Evolutionary conservation across 768 basidiomycete genomes (phyloP).

Genomic region (Termitomyces sp.): DNA sequence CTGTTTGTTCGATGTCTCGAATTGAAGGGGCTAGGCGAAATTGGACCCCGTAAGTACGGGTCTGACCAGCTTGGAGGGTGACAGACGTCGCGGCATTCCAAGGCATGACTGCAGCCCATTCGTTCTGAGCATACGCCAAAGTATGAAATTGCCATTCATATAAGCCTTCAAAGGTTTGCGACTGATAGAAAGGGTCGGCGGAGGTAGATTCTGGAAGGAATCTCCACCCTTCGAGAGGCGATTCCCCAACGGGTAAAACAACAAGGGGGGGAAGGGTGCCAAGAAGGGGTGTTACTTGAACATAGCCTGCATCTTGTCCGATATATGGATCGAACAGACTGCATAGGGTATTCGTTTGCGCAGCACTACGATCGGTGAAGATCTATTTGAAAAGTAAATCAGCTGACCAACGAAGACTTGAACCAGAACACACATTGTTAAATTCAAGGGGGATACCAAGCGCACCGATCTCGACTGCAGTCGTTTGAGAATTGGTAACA

Average conservation of each 20-base stretch:
- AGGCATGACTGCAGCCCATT: constrained; percentile 48
- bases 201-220: constrained; percentile 50
- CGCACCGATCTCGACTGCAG: constrained; percentile 50
- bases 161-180: constrained; percentile 56
- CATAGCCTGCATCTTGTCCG: constrained; percentile 52
- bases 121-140: constrained; percentile 51
- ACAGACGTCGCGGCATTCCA: constrained; percentile 52
- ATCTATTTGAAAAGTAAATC: constrained; percentile 31
- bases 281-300: constrained; percentile 48
- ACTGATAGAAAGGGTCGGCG: constrained; percentile 46
- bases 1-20: constrained; percentile 42
- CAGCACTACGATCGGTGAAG: constrained; percentile 49
- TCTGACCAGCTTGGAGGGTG: constrained; percentile 42
- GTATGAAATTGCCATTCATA: constrained; percentile 64
- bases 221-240: constrained; percentile 58
- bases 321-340: constrained; percentile 57
- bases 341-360: constrained; percentile 48
- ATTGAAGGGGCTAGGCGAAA: constrained; percentile 50
- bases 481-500: constrained; percentile 42
- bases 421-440: constrained; percentile 43
- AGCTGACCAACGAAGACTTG: not conserved
- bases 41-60: constrained; percentile 50
- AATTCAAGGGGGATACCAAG: constrained; percentile 52
- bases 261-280: constrained; percentile 51
- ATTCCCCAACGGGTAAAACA: constrained; percentile 40